Conservation (phyloP, 108 stramenopile genomes). For the Skeletonema costatum region DNA sequence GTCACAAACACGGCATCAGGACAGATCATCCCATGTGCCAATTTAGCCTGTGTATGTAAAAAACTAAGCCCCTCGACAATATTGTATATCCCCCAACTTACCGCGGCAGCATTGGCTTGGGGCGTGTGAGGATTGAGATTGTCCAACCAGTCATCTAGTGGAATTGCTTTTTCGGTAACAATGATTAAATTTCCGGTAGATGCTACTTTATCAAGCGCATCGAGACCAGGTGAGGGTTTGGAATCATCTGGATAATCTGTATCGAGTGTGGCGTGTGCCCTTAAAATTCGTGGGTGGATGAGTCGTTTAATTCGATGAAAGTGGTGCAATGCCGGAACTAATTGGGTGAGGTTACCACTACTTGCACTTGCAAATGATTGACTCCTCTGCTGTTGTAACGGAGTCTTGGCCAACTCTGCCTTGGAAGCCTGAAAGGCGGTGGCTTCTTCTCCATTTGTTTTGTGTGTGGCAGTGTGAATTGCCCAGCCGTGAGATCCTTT, state of each 20-base stretch:
- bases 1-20: conserved; percentile 81
- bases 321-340: conserved; percentile 82
- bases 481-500: conserved; percentile 71
- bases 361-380: background rate
- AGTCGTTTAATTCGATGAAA: conserved; percentile 74
- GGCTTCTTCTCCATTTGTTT: conserved; percentile 51
- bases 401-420: conserved; percentile 56
- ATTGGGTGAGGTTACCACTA: conserved; percentile 35
- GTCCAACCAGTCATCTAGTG: conserved; percentile 69
- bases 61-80: conserved; percentile 75
- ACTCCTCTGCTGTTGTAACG: conserved; percentile 19
- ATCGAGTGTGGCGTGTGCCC: conserved; percentile 78
- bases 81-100: conserved; percentile 84
- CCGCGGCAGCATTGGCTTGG: conserved; percentile 45
- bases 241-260: conserved; percentile 76
- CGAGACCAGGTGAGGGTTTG: conserved; percentile 30
- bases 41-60: conserved; percentile 75
- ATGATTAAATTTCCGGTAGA: conserved; percentile 79
- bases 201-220: conserved; percentile 13
- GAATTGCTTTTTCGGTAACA: conserved; percentile 75
- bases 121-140: conserved; percentile 12
- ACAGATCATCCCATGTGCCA: conserved; percentile 76
- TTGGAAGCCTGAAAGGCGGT: conserved; percentile 83
- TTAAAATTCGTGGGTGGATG: conserved; percentile 79
- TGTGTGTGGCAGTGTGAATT: conserved; percentile 72